Percentiles rank a stretch among this genome's conserved stretches.
Conservation (phyloP, 352 stramenopile genomes). For the Globisporangium barbulae region DNA sequence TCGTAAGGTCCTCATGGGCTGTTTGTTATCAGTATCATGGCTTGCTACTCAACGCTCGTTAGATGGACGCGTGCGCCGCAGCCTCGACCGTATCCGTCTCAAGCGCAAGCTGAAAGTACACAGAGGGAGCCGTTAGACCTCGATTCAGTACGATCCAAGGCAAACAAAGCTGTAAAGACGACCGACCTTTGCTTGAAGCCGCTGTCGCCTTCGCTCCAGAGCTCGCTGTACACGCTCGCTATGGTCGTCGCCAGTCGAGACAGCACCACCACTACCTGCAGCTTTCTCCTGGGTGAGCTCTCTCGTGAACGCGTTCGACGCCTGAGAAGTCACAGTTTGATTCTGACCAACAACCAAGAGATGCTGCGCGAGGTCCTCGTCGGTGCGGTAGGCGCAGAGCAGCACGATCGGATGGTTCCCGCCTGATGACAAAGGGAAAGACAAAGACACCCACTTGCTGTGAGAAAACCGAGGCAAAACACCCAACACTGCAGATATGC, state of each 20-base stretch:
- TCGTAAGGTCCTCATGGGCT: too few relatives aligned
- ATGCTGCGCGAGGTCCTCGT: constrained; percentile 30
- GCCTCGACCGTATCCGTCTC: constrained; percentile 12
- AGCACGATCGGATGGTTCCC: constrained; percentile 58
- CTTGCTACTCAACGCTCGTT: neutral
- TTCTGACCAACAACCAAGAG: neutral
- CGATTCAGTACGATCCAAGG: too few relatives aligned
- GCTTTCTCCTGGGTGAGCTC: neutral
- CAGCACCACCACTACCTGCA: constrained; percentile 9
- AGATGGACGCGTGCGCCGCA: constrained; percentile 9
- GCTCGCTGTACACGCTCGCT: constrained; percentile 39
- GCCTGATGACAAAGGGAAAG: constrained; percentile 22
- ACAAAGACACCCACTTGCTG: neutral
- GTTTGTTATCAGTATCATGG: too few relatives aligned
- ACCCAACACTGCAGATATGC: neutral
- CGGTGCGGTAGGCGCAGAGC: constrained; percentile 45
- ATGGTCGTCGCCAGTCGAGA: constrained; percentile 18
- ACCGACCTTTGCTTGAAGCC: constrained; percentile 40
- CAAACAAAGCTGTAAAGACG: too few relatives aligned
- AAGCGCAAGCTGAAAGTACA: constrained; percentile 10
- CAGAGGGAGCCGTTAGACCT: neutral
- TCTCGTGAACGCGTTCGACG: neutral
- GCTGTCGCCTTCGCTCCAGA: constrained; percentile 40
- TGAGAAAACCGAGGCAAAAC: neutral
- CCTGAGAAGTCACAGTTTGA: neutral